phyloP scores from a whole-genome alignment of 768 basidiomycete genomes.

The Xanthoconium stramineum region DNA sequence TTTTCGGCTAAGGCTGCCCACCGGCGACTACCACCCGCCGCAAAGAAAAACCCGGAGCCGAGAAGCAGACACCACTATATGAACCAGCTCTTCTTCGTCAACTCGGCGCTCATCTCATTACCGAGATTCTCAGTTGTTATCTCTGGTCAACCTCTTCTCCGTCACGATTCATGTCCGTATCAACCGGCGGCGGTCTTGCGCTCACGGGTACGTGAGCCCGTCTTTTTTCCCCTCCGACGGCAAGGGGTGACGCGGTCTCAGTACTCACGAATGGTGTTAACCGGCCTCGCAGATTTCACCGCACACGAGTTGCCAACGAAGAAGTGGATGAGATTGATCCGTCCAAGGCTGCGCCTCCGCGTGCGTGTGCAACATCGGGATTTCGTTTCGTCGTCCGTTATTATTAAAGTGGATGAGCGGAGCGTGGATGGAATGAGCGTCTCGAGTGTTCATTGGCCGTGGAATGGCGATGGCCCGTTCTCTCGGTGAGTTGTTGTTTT shows the following conservation, averaged over 20 bases:
- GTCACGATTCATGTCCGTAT: constrained; percentile 13
- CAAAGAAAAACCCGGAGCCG: too few species aligned
- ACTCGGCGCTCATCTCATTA: too few species aligned
- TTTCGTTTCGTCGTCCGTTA: constrained; percentile 17
- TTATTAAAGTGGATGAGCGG: background rate
- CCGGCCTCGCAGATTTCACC: constrained; percentile 16
- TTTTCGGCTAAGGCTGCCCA: too few species aligned
- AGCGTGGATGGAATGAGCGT: background rate
- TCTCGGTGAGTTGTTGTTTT: constrained; percentile 12
- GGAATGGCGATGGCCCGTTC: constrained; percentile 8
- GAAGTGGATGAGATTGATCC: constrained; percentile 16
- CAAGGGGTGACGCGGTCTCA: background rate
- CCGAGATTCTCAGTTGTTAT: too few species aligned
- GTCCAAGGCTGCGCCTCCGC: constrained; percentile 23
- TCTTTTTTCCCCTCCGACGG: background rate
- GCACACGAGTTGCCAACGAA: constrained; percentile 22
- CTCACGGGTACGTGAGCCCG: constrained; percentile 15
- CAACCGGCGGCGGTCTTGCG: constrained; percentile 5
- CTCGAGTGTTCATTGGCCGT: constrained; percentile 11
- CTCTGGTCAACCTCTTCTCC: too few species aligned
- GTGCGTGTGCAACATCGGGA: constrained; percentile 3
- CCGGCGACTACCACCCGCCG: too few species aligned
- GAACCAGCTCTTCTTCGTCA: too few species aligned
- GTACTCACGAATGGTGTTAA: too few species aligned
- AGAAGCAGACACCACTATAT: too few species aligned